Percentiles rank a stretch among this genome's conserved stretches.
Conservation (phyloP, 345 rosid species). For the Murraya koenigii region DNA sequence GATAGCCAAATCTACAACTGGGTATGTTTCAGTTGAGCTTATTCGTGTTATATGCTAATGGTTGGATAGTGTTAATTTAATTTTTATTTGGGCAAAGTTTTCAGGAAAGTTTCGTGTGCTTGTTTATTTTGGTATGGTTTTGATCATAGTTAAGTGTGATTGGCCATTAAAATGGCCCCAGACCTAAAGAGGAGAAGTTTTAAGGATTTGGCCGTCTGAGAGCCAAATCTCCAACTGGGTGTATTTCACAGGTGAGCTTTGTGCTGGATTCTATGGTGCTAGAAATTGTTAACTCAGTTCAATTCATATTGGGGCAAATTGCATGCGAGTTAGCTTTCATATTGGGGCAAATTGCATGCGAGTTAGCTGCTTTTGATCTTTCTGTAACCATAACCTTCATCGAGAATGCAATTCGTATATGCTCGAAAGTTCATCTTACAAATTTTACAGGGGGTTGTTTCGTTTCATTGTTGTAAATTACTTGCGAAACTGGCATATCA, state of each 20-base stretch:
- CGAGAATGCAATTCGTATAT: no score
- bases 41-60: not conserved
- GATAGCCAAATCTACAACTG: not conserved
- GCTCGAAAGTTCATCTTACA: not conserved
- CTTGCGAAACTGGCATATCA: not conserved
- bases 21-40: not conserved
- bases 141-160: not conserved
- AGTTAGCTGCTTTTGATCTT: not conserved
- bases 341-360: not conserved
- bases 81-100: not conserved
- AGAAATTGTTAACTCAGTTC: not conserved
- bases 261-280: not conserved
- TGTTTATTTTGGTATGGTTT: not conserved
- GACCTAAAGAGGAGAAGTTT: not conserved
- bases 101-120: not conserved
- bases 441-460: not conserved
- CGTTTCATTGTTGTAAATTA: not conserved
- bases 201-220: not conserved
- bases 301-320: not conserved
- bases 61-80: not conserved
- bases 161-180: not conserved
- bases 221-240: not conserved
- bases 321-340: not conserved
- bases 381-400: not conserved
- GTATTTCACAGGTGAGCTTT: not conserved